Evolutionary conservation across 2,329 filamentous ascomycete species (phyloP).

Genomic region (Penicillium sp.): DNA sequence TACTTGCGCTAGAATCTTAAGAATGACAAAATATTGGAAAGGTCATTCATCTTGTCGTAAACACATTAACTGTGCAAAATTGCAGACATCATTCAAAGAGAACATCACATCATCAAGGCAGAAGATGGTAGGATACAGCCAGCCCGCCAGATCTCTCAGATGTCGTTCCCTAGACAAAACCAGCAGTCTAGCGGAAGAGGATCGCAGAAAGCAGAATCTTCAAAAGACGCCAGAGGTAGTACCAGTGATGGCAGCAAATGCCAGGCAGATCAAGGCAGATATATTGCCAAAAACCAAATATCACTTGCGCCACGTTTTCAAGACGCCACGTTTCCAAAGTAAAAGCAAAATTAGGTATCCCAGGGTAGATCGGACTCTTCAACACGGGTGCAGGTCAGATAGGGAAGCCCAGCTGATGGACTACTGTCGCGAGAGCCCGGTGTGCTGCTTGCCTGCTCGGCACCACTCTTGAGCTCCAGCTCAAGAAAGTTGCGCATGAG

Average conservation of each 20-base stretch:
- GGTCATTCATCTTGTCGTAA: slow-evolving; percentile 23
- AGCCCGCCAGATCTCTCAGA: background rate
- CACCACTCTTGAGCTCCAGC: slow-evolving; percentile 63
- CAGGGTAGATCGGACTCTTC: slow-evolving; percentile 66
- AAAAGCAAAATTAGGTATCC: slow-evolving; percentile 29
- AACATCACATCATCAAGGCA: slow-evolving; percentile 21
- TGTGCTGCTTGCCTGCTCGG: slow-evolving; percentile 21
- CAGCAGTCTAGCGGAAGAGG: slow-evolving; percentile 13
- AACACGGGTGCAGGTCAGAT: slow-evolving; percentile 66
- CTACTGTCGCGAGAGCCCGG: slow-evolving; percentile 33
- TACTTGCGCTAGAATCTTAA: background rate
- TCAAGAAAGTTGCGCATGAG: slow-evolving; percentile 85
- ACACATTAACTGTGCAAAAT: slow-evolving; percentile 18
- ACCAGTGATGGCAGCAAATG: background rate
- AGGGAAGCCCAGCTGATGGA: slow-evolving; percentile 55
- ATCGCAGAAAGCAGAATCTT: background rate
- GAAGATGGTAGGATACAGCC: slow-evolving; percentile 9
- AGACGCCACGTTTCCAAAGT: slow-evolving; percentile 11
- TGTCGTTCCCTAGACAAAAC: slow-evolving; percentile 5
- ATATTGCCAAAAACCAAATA: background rate
- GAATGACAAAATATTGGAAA: background rate
- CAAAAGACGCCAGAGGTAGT: background rate
- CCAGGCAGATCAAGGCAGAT: background rate
- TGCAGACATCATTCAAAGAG: slow-evolving; percentile 12
- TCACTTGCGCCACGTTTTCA: slow-evolving; percentile 1